These are phyloP conservation scores for Aeschynomene evenia DNA, from an alignment of 306 rosid species.

Conservation along the genomic window DNA sequence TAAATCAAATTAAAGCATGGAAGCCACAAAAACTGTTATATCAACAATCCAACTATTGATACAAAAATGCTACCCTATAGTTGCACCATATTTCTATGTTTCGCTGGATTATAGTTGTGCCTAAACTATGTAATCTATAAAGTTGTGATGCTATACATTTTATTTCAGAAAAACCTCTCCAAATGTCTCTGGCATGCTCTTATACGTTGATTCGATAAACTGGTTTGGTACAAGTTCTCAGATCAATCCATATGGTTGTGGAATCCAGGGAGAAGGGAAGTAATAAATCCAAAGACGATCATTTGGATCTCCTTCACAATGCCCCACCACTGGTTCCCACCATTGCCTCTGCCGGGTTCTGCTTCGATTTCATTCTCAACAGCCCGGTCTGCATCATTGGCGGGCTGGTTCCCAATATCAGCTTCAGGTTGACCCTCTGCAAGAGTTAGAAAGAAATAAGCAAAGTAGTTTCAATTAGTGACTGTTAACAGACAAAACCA, in stretches of 20 bases:
- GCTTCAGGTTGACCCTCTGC: constrained; percentile 68
- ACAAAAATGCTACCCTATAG: constrained; percentile 40
- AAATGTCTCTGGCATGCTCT: constrained; percentile 11
- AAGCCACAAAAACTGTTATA: constrained; percentile 34
- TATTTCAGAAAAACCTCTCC: constrained; percentile 22
- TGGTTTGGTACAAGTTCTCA: constrained; percentile 2
- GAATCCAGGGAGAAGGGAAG: constrained; percentile 93
- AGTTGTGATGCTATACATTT: constrained; percentile 38
- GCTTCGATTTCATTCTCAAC: constrained; percentile 61
- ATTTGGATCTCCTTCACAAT: constrained; percentile 88
- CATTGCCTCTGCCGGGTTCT: constrained; percentile 58
- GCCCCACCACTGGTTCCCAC: constrained; percentile 90
- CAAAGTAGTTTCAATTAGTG: neutral
- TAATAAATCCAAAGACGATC: constrained; percentile 94
- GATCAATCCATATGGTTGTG: constrained; percentile 78
- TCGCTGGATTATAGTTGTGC: constrained; percentile 26
- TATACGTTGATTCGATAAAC: neutral
- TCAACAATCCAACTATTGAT: constrained; percentile 33
- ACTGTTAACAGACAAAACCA: neutral
- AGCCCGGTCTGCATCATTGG: constrained; percentile 45
- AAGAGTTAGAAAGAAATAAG: constrained; percentile 13
- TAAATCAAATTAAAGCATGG: neutral
- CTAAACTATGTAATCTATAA: constrained; percentile 26
- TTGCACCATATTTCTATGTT: constrained; percentile 28
- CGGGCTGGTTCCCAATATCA: constrained; percentile 54